Percentiles rank a stretch among this genome's conserved stretches.
These are phyloP conservation scores for Heliamphora exappendiculata DNA, from an alignment of 148 eudicot genomes.

Conservation along the genomic window DNA sequence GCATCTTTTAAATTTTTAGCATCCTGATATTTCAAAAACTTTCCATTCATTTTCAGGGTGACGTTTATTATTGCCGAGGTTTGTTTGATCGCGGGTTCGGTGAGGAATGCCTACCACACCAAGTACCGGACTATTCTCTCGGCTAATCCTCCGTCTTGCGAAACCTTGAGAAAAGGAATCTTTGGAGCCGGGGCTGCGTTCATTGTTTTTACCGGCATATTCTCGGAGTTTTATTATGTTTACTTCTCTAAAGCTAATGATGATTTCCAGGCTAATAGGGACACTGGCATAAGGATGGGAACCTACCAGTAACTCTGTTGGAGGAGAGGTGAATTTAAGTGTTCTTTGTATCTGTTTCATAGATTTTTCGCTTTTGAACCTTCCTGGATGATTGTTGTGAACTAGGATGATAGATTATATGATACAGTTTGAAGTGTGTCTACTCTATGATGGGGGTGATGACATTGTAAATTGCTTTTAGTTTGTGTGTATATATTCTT, in stretches of 20 bases:
- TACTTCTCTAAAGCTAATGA: constrained; percentile 55
- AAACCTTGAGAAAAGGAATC: constrained; percentile 67
- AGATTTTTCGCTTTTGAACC: not conserved
- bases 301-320: constrained; percentile 20
- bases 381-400: not conserved
- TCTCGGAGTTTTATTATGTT: constrained; percentile 70
- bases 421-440: not conserved
- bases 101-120: constrained; percentile 67
- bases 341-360: not conserved
- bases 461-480: not conserved
- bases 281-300: constrained; percentile 67
- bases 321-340: not conserved
- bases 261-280: constrained; percentile 22
- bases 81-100: constrained; percentile 83
- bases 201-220: constrained; percentile 58
- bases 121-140: constrained; percentile 38
- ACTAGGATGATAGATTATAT: not conserved
- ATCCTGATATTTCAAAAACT: not conserved
- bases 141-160: constrained; percentile 39
- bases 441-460: not conserved
- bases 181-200: constrained; percentile 90
- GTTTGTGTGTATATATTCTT: not conserved
- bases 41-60: constrained; percentile 37
- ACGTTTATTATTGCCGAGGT: constrained; percentile 75
- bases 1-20: not conserved